These are phyloP conservation scores for Cicer judaicum DNA, from an alignment of 306 rosid species.

Conservation along the genomic window DNA sequence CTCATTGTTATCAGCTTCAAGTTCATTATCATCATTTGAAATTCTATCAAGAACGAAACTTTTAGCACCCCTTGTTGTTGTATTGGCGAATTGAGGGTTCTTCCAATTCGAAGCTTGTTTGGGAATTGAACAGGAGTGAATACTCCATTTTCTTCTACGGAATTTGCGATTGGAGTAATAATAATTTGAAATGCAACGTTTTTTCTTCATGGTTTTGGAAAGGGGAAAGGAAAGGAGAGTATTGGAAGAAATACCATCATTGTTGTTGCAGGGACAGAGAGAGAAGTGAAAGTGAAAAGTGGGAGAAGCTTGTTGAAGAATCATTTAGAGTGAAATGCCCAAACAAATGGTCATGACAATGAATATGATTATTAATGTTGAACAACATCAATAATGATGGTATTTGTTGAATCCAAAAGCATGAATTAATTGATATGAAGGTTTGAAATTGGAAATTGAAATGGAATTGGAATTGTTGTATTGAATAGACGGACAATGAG, in stretches of 20 bases:
- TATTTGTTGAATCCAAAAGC: no score
- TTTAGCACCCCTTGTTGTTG: conserved; percentile 54
- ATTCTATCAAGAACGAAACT: conserved; percentile 57
- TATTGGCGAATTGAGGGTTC: conserved; percentile 49
- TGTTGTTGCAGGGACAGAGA: conserved; percentile 60
- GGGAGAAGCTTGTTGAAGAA: conserved; percentile 61
- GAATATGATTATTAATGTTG: background rate
- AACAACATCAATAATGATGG: conserved; percentile 35
- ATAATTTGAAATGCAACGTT: conserved; percentile 42
- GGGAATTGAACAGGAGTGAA: conserved; percentile 47
- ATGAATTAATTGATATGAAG: no score
- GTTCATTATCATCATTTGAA: conserved; percentile 43
- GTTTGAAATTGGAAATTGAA: no score
- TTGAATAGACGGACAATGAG: background rate
- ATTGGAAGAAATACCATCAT: background rate
- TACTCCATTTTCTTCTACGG: conserved; percentile 49
- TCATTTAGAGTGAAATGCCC: conserved; percentile 54
- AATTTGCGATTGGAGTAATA: conserved; percentile 45
- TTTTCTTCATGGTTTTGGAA: conserved; percentile 51
- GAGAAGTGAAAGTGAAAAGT: conserved; percentile 30
- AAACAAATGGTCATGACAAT: conserved; percentile 26
- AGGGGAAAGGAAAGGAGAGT: conserved; percentile 26
- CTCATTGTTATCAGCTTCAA: conserved; percentile 43
- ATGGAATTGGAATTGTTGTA: background rate
- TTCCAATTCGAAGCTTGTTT: conserved; percentile 35